These are phyloP conservation scores for Acer negundo DNA, from an alignment of 345 rosid species.

Conservation along the genomic window DNA sequence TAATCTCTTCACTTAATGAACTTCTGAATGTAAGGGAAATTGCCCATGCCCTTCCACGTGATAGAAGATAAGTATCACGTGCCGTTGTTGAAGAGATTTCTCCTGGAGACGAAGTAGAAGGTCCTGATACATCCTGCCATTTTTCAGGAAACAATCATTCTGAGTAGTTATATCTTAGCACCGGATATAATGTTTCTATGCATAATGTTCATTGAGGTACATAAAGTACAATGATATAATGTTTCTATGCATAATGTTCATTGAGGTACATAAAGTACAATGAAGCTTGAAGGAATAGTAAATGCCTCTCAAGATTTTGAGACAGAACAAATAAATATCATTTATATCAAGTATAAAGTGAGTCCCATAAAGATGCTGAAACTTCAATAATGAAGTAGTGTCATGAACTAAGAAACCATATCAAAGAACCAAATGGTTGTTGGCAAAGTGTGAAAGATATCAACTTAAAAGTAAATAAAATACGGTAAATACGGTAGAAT, in stretches of 20 bases:
- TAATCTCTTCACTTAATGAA: conserved; percentile 52
- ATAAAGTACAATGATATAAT: background rate
- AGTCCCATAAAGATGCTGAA: background rate
- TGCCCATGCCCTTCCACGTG: conserved; percentile 70
- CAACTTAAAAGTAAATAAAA: background rate
- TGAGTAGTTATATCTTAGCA: background rate
- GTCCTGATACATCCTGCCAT: conserved; percentile 49
- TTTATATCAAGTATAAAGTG: background rate
- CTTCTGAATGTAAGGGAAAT: conserved; percentile 53
- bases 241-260: background rate
- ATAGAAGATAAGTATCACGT: conserved; percentile 39
- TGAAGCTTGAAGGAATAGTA: background rate
- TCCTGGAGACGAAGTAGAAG: conserved; percentile 38
- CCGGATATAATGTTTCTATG: background rate
- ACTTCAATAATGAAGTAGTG: background rate
- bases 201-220: background rate
- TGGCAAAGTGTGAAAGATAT: background rate
- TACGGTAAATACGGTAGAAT: background rate
- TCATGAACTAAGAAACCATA: background rate
- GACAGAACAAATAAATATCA: background rate
- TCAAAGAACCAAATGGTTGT: background rate
- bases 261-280: background rate
- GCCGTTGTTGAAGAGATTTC: conserved; percentile 35
- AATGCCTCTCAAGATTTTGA: background rate
- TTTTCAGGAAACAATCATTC: conserved; percentile 16